These are phyloP conservation scores for Sicyos baderoa DNA, from an alignment of 306 rosid species.

Conservation along the genomic window DNA sequence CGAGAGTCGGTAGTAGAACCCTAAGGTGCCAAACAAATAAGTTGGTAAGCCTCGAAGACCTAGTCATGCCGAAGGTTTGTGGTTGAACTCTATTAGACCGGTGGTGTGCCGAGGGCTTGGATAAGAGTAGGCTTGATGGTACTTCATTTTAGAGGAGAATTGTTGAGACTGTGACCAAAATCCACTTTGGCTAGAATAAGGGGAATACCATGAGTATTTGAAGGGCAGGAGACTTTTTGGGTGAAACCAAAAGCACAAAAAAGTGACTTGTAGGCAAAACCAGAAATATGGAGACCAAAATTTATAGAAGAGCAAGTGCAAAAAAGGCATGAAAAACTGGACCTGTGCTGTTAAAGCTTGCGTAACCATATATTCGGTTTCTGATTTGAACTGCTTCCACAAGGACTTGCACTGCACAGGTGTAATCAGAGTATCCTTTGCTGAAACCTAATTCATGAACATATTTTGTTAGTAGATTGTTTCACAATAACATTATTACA, in stretches of 20 bases:
- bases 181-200: neutral
- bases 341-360: conserved; percentile 93
- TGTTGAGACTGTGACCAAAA: neutral
- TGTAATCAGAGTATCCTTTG: conserved; percentile 47
- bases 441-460: conserved; percentile 42
- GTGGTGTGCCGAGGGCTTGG: neutral
- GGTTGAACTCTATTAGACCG: neutral
- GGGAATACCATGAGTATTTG: too few species aligned
- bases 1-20: neutral
- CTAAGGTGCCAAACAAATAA: neutral
- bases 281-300: neutral
- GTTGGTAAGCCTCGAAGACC: neutral
- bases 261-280: too few species aligned
- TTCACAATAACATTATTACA: conserved; percentile 10
- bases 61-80: neutral
- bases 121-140: neutral
- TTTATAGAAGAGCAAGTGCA: neutral
- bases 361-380: conserved; percentile 63
- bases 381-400: conserved; percentile 85
- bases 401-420: conserved; percentile 83
- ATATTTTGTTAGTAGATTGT: neutral
- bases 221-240: neutral
- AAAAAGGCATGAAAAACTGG: neutral
- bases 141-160: neutral
- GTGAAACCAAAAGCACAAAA: neutral